phyloP scores from a whole-genome alignment of 805 yeast genomes.

The Candida succiphila region DNA sequence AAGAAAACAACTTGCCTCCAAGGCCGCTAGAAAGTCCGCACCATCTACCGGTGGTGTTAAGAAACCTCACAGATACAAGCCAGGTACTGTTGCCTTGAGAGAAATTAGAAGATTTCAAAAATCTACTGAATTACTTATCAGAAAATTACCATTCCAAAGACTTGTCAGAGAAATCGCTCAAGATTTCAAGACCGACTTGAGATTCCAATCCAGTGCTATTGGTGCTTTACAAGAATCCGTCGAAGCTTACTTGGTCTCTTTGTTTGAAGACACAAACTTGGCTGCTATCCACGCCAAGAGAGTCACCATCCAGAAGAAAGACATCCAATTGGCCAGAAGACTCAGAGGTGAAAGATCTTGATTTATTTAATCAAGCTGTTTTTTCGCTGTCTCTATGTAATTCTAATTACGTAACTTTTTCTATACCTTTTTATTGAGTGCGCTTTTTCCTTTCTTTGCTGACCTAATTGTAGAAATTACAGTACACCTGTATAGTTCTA shows the following conservation, averaged over 20 bases:
- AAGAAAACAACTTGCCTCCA: constrained; percentile 87
- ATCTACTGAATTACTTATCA: constrained; percentile 87
- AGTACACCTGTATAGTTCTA: too few species aligned
- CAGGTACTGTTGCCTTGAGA: constrained; percentile 94
- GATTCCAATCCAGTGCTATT: constrained; percentile 96
- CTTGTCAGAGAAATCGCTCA: constrained; percentile 93
- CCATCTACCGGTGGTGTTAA: constrained; percentile 90
- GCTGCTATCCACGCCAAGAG: constrained; percentile 99
- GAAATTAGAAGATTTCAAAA: constrained; percentile 97
- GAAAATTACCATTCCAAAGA: constrained; percentile 97
- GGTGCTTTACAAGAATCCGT: constrained; percentile 98
- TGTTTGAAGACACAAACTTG: constrained; percentile 96
- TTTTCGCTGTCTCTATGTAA: too few species aligned
- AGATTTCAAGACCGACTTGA: constrained; percentile 85
- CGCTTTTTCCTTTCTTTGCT: not conserved
- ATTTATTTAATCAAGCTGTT: too few species aligned
- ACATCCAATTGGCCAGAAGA: constrained; percentile 95
- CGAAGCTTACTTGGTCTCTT: constrained; percentile 93
- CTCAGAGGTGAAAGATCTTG: constrained; percentile 94
- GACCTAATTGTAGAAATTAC: too few species aligned
- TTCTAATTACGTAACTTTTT: not conserved
- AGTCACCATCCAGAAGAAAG: constrained; percentile 97
- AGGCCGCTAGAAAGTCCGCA: constrained; percentile 90
- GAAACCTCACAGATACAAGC: constrained; percentile 94
- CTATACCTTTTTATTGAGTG: not conserved